Conservation (phyloP, 371 early-diverging fungal species). For the Mortierella sp. region DNA sequence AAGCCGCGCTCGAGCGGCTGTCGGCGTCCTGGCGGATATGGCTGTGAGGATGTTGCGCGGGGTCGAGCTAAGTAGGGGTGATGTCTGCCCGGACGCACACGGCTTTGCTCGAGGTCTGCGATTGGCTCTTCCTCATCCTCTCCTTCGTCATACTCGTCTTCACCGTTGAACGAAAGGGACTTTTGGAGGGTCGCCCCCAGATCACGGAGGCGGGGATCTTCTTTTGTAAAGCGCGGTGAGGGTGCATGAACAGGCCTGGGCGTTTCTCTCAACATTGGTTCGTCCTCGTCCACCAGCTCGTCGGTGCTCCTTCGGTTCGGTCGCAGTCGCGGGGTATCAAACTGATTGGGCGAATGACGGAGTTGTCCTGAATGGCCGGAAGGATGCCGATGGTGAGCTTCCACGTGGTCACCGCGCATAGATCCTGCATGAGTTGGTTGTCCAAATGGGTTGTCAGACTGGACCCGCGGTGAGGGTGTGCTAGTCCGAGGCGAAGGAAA, state of each 20-base stretch:
- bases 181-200: slow-evolving; percentile 43
- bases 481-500: slow-evolving; percentile 51
- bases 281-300: slow-evolving; percentile 30
- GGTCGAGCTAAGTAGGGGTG: slow-evolving; percentile 33
- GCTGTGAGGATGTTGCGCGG: slow-evolving; percentile 13
- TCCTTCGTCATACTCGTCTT: slow-evolving; percentile 33
- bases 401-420: slow-evolving; percentile 21
- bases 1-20: slow-evolving; percentile 17
- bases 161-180: slow-evolving; percentile 48
- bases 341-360: slow-evolving; percentile 43
- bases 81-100: slow-evolving; percentile 18
- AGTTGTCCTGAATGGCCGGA: slow-evolving; percentile 23
- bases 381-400: slow-evolving; percentile 22
- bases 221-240: slow-evolving; percentile 30
- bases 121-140: slow-evolving; percentile 17
- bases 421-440: slow-evolving; percentile 27
- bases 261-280: slow-evolving; percentile 25
- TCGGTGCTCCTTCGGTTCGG: slow-evolving; percentile 36
- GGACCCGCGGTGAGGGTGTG: slow-evolving; percentile 33
- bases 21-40: slow-evolving; percentile 14
- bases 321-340: slow-evolving; percentile 17
- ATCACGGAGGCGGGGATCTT: slow-evolving; percentile 41
- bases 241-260: slow-evolving; percentile 15
- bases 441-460: slow-evolving; percentile 17
- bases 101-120: background rate